Percentiles rank a stretch among this genome's conserved stretches.
Conservation (phyloP, 345 rosid species). For the Excoecaria cochinchinensis region DNA sequence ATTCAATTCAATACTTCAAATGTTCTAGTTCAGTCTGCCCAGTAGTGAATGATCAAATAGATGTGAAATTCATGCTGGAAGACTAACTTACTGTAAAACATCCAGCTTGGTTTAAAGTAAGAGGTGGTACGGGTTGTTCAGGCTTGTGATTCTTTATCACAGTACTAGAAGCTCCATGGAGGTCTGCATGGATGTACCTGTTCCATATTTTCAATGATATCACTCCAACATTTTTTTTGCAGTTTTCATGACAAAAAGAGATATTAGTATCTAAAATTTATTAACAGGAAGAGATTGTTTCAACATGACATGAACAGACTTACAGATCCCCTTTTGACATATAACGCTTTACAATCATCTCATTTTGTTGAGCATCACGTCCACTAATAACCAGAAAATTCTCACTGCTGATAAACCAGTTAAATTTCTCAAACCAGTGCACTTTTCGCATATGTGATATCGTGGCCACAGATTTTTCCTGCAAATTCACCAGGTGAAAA, state of each 20-base stretch:
- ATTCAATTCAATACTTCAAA: constrained; percentile 11
- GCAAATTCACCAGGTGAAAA: constrained; percentile 15
- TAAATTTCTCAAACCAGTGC: constrained; percentile 99
- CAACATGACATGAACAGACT: constrained; percentile 26
- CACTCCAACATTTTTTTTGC: not conserved
- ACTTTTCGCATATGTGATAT: constrained; percentile 94
- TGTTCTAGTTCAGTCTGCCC: constrained; percentile 4
- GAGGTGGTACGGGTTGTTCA: constrained; percentile 87
- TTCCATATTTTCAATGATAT: constrained; percentile 25
- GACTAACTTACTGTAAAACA: constrained; percentile 67
- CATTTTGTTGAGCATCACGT: constrained; percentile 98
- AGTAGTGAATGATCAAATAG: not conserved
- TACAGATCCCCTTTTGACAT: constrained; percentile 97
- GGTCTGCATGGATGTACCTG: constrained; percentile 96
- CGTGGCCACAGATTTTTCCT: constrained; percentile 88
- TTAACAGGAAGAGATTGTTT: not conserved
- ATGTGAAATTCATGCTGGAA: not conserved
- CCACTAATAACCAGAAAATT: constrained; percentile 92
- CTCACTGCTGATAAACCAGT: constrained; percentile 98
- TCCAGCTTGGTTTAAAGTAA: constrained; percentile 96
- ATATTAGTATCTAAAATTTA: constrained; percentile 1
- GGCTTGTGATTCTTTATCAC: constrained; percentile 92
- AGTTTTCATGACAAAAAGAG: not conserved
- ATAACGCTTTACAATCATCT: constrained; percentile 96
- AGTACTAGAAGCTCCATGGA: constrained; percentile 98